Evolutionary conservation across 2,329 filamentous ascomycete genomes (phyloP), one percentile per base, ranked within the genome.

Genomic region (Fusarium agapanthi): DNA sequence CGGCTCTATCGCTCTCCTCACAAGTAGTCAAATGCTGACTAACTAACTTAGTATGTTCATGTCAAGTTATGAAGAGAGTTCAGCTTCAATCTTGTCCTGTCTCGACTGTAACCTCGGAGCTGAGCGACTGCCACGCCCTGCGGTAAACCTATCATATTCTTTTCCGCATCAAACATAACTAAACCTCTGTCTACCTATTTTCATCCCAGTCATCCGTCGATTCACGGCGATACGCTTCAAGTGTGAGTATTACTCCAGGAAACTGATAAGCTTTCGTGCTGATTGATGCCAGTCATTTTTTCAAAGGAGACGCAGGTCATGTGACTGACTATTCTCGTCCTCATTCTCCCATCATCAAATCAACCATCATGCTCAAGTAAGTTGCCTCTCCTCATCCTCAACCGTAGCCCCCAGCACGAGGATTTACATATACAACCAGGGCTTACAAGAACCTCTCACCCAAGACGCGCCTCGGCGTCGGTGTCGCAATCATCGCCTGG

Each of bases 401-500:
- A 43, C 26, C 30, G 15, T 54, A 22, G n/a, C 32, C 22, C n/a
- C 9, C 24, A n/a, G n/a, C 34, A 24, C 41, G 9, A 12, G 18
- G 35, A 14, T 45, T 74, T 35, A 73, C 63, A 59, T 38, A 13
- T 13, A 5, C 37, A 61, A 56, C 16, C 57, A 93, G 91, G 77
- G 86, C 90, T 58, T 97, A 95, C 84, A 91, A 88, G 79, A 89
- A 88, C 76, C 90, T 97, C 60, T 84, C 91, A 7, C 88, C 92
- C 24, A 91, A 88, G 75, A 92, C 92, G 30, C 92, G 93, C 63
- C 83, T 93, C 45, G 83, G 91, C 53, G 86, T 97, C 71, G 95
- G 95, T 75, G 80, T 90, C 54, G 92, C 90, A 75, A 83, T 97
- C 73, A 89, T 97, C 78, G 89, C 89, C 38, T 97, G 94, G 89